A percentile compares a stretch with the other conserved stretches of the same genome.
Evolutionary conservation across 1,139 yeast genomes (phyloP).

Genomic region (Yamadazyma taylorii): DNA sequence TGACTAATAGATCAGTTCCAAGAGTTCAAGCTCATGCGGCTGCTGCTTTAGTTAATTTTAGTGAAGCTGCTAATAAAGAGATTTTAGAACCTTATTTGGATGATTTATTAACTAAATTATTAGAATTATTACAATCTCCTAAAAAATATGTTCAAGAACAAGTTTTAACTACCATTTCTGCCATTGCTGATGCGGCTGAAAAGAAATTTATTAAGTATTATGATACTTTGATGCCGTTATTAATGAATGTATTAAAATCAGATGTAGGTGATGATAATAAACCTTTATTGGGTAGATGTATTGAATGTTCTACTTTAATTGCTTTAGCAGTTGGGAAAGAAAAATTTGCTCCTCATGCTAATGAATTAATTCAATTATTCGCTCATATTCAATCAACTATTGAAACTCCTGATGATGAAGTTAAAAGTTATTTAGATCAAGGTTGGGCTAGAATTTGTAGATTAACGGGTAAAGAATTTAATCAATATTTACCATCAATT

Average conservation of each 20-base stretch:
- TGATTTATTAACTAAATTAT: constrained; percentile 66
- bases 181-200: constrained; percentile 98
- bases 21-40: constrained; percentile 98
- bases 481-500: constrained; percentile 86
- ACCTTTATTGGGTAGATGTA: constrained; percentile 84
- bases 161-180: constrained; percentile 93
- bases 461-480: constrained; percentile 79
- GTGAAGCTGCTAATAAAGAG: constrained; percentile 88
- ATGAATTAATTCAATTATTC: constrained; percentile 69
- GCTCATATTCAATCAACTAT: constrained; percentile 68
- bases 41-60: constrained; percentile 93
- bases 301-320: constrained; percentile 91
- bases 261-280: constrained; percentile 82
- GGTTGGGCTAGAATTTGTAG: constrained; percentile 96
- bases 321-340: constrained; percentile 97
- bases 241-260: constrained; percentile 74
- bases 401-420: constrained; percentile 73
- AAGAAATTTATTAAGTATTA: constrained; percentile 85
- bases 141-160: constrained; percentile 96
- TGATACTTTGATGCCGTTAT: constrained; percentile 90
- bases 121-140: constrained; percentile 77
- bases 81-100: constrained; percentile 89
- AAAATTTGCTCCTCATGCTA: constrained; percentile 72
- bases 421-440: constrained; percentile 82
- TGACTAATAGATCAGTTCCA: constrained; percentile 70